These are phyloP conservation scores for Paraconiothyrium brasiliense DNA, from an alignment of 2,329 filamentous ascomycete genomes.

Conservation along the genomic window DNA sequence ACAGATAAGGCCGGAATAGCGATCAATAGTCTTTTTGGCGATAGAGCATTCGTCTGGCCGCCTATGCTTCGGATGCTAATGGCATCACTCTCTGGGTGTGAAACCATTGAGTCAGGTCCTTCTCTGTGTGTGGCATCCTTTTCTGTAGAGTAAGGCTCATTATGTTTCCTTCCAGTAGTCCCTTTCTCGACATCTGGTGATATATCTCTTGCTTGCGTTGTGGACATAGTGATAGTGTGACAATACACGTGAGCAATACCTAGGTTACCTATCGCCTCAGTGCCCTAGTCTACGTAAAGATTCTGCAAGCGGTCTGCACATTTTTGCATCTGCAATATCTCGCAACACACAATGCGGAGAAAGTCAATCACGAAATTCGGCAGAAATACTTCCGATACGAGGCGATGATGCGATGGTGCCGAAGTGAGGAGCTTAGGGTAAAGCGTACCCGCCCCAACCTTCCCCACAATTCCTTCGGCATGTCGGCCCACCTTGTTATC, in stretches of 20 bases:
- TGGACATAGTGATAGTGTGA: no score
- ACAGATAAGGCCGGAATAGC: conserved; percentile 27
- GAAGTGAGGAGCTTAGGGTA: background rate
- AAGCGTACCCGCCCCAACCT: background rate
- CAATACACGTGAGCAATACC: background rate
- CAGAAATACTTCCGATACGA: conserved; percentile 12
- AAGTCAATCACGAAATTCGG: background rate
- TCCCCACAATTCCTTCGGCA: conserved; percentile 7
- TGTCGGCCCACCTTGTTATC: background rate
- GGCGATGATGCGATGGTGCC: conserved; percentile 3
- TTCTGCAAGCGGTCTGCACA: background rate
- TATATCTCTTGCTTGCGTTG: background rate
- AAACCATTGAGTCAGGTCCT: background rate
- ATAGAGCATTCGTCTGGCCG: conserved; percentile 26
- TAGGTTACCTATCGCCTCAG: background rate
- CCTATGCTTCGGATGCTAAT: conserved; percentile 23
- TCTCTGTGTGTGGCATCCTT: conserved; percentile 3
- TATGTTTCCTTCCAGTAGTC: background rate
- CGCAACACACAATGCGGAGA: background rate
- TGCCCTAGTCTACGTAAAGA: background rate
- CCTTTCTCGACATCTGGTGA: background rate
- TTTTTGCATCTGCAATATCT: background rate
- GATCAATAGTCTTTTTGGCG: conserved; percentile 21
- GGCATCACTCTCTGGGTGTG: conserved; percentile 6
- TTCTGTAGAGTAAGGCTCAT: background rate